These are phyloP conservation scores for Trichosporon sp. DNA, from an alignment of 1,284 basidiomycete species.

Conservation along the genomic window DNA sequence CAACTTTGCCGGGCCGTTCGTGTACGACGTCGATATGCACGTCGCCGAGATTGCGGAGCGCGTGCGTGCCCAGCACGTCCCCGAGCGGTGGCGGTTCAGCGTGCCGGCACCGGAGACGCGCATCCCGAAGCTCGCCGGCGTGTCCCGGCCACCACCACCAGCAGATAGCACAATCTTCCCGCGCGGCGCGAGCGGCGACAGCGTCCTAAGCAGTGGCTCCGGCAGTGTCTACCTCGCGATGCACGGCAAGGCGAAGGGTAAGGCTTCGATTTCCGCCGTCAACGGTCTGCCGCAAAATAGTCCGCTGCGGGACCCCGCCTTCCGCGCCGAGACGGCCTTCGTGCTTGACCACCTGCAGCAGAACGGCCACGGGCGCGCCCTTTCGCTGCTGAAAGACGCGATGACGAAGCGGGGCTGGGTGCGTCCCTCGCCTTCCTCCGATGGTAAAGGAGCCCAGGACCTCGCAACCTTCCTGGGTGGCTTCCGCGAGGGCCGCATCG, in stretches of 20 bases:
- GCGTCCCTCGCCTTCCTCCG: neutral
- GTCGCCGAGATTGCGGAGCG: slow-evolving; percentile 55
- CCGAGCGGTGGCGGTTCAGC: slow-evolving; percentile 21
- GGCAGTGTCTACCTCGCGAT: too few species aligned
- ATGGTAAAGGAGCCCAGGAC: neutral
- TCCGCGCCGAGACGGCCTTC: slow-evolving; percentile 64
- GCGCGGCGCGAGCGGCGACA: neutral
- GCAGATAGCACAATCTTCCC: neutral
- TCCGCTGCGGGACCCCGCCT: slow-evolving; percentile 27
- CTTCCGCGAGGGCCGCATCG: neutral
- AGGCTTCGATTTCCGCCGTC: neutral
- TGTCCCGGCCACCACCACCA: slow-evolving; percentile 8
- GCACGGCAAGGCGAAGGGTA: neutral
- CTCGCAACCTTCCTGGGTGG: neutral
- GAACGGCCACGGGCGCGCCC: slow-evolving; percentile 71
- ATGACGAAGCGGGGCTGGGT: slow-evolving; percentile 35
- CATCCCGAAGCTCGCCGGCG: slow-evolving; percentile 27
- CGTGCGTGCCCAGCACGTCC: slow-evolving; percentile 24
- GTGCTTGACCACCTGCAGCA: slow-evolving; percentile 77
- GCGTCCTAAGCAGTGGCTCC: neutral
- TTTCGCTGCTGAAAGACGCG: slow-evolving; percentile 23
- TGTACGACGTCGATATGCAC: slow-evolving; percentile 81
- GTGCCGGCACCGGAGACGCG: neutral
- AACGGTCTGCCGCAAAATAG: slow-evolving; percentile 22
- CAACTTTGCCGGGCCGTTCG: slow-evolving; percentile 82